These are phyloP conservation scores for Funneliformis mosseae DNA, from an alignment of 192 early-diverging fungal species.

Conservation along the genomic window DNA sequence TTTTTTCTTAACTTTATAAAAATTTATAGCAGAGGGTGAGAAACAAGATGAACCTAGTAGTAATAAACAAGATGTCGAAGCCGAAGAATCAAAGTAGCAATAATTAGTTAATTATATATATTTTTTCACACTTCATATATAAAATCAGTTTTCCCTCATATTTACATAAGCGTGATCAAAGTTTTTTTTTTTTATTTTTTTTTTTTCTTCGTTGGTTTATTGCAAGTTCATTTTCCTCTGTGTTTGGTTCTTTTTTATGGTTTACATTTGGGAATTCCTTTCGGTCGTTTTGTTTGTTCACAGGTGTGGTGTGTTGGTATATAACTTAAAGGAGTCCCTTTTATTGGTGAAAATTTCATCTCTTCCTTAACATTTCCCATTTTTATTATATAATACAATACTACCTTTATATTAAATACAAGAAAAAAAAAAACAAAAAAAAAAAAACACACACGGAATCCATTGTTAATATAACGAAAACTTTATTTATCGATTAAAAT, in stretches of 20 bases:
- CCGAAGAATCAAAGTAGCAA: constrained; percentile 32
- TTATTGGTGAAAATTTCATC: background rate
- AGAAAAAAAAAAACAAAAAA: constrained; percentile 7
- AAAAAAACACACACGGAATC: background rate
- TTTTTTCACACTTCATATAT: constrained; percentile 24
- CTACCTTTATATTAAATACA: constrained; percentile 18
- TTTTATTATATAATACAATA: constrained; percentile 31
- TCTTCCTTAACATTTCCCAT: background rate
- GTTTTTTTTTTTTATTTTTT: background rate
- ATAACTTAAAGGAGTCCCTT: constrained; percentile 20
- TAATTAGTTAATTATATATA: background rate
- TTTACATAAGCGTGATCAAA: background rate
- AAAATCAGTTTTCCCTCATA: background rate
- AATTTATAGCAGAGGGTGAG: constrained; percentile 18
- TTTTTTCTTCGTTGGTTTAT: constrained; percentile 14
- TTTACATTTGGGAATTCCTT: constrained; percentile 17
- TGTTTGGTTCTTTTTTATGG: constrained; percentile 7
- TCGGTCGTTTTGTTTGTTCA: constrained; percentile 15
- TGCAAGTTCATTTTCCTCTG: background rate
- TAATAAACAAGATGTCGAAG: constrained; percentile 22
- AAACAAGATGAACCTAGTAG: constrained; percentile 19
- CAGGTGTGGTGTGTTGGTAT: constrained; percentile 24
- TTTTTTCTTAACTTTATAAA: background rate
- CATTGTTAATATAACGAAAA: background rate
- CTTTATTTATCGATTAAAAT: background rate